A percentile compares a stretch with the other conserved stretches of the same genome.
Evolutionary conservation across 371 early-diverging fungal genomes (phyloP).

Genomic region (Mucor plumbeus): DNA sequence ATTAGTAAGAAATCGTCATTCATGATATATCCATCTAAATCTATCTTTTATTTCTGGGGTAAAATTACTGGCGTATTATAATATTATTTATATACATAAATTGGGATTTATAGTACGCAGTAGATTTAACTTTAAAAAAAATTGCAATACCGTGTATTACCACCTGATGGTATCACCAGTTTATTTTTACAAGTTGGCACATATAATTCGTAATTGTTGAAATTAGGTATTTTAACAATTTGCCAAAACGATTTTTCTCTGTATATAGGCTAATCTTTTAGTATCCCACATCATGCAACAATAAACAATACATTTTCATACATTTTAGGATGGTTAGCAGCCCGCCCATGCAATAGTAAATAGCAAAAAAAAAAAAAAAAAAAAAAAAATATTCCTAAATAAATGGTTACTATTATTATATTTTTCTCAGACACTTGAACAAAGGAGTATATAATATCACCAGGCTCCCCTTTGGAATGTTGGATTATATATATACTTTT

Average conservation of each 20-base stretch:
- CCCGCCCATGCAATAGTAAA: too few relatives aligned
- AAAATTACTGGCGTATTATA: not conserved
- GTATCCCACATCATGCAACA: not conserved
- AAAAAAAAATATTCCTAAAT: not conserved
- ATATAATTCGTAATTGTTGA: not conserved
- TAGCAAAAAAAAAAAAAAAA: too few relatives aligned
- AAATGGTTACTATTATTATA: not conserved
- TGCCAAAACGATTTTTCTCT: not conserved
- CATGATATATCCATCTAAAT: too few relatives aligned
- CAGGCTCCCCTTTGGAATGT: slow-evolving; percentile 1
- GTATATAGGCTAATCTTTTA: not conserved
- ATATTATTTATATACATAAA: not conserved
- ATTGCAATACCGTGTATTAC: not conserved
- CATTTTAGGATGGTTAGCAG: not conserved
- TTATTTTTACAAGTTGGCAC: not conserved
- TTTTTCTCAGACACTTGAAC: not conserved
- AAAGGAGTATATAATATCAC: not conserved
- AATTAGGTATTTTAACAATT: too few relatives aligned
- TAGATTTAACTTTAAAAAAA: not conserved
- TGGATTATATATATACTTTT: not conserved
- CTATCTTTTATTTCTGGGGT: not conserved
- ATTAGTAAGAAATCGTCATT: too few relatives aligned
- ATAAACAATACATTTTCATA: not conserved
- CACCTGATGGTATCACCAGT: not conserved
- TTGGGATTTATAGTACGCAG: not conserved